Base-by-base conservation (phyloP, 2,329 filamentous ascomycete species). In the Phialophora verrucosa region DNA sequence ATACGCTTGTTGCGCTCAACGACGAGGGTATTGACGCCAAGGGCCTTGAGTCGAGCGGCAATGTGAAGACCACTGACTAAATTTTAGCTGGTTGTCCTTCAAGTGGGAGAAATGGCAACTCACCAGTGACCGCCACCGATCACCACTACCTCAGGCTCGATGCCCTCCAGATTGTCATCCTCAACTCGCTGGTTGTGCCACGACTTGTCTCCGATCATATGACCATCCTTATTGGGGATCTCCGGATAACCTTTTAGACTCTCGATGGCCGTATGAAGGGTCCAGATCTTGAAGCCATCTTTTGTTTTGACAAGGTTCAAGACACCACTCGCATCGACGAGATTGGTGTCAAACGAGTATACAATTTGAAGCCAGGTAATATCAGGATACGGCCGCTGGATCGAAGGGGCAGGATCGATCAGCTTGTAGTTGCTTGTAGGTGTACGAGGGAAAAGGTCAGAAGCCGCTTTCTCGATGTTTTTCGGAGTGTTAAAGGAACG, bases 121-220 rank as follows among this genome's bases (percentile, higher is more conserved):
- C 35, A 62, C 27, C 66, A 67, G 65, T 59, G 47, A 57, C 60
- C 75, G 80, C 67, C 78, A 85, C 87, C 87, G 29, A 90, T 75
- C 11, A 91, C 82, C 2, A 91, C 66, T 0, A 90, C 88, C 0
- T 79, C 77, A 0, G 88, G 88, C 2, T 88, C 80, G 12, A 81
- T 80, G 0, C 75, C 78, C 25, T 83, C 79, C 62, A 85, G 85
- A 1, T 85, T 80, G 38, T 61, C 44, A 38, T 61, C 59, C 59
- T 61, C 59, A 47, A 61, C 51, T 25, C 59, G 50, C 59, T 61
- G 59, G 29, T 61, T 51, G 27, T 61, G 59, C 59, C 59, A 61
- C 25, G 59, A 61, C 59, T 61, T 51, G 27, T 61, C 59, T 31
- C 59, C 59, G n/a, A 38, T 51, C 59, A 61, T 61, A 38, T 61